Evolutionary conservation across 2,329 filamentous ascomycete species (phyloP).

Genomic region (Apiospora arundinis): DNA sequence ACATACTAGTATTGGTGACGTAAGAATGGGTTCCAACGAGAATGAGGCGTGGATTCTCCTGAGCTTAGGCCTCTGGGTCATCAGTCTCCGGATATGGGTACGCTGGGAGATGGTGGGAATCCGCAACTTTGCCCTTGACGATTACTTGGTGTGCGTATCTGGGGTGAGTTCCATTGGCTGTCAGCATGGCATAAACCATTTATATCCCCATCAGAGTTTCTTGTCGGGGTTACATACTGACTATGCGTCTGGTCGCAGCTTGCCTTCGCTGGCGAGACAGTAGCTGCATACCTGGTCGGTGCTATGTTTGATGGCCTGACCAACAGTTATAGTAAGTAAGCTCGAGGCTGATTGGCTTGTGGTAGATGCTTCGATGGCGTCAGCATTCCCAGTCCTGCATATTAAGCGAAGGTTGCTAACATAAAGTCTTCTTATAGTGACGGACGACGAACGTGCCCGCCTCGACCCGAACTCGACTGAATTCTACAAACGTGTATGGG

Average conservation of each 20-base stretch:
- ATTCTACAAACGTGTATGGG: conserved; percentile 33
- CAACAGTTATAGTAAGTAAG: conserved; percentile 23
- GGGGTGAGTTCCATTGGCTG: conserved; percentile 27
- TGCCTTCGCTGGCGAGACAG: not conserved
- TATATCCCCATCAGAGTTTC: too few relatives aligned
- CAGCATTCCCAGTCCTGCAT: too few relatives aligned
- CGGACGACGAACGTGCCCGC: conserved; percentile 28
- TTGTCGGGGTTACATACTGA: not conserved
- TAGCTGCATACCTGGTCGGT: conserved; percentile 17
- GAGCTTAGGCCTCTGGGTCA: conserved; percentile 27
- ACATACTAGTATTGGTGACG: not conserved
- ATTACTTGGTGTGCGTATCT: conserved; percentile 34
- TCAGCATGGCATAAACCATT: not conserved
- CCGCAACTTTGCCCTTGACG: conserved; percentile 30
- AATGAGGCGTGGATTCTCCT: conserved; percentile 22
- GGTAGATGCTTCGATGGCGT: too few relatives aligned
- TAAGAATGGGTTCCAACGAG: not conserved
- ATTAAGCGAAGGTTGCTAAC: not conserved
- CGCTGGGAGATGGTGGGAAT: conserved; percentile 32
- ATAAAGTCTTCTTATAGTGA: conserved; percentile 21
- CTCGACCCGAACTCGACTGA: conserved; percentile 28
- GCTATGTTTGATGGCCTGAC: conserved; percentile 23
- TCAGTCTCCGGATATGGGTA: conserved; percentile 28
- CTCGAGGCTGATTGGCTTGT: not conserved
- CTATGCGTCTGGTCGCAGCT: not conserved